Evolutionary conservation across 208 protist genomes (phyloP).

Genomic region (Acanthamoeba healyi): DNA sequence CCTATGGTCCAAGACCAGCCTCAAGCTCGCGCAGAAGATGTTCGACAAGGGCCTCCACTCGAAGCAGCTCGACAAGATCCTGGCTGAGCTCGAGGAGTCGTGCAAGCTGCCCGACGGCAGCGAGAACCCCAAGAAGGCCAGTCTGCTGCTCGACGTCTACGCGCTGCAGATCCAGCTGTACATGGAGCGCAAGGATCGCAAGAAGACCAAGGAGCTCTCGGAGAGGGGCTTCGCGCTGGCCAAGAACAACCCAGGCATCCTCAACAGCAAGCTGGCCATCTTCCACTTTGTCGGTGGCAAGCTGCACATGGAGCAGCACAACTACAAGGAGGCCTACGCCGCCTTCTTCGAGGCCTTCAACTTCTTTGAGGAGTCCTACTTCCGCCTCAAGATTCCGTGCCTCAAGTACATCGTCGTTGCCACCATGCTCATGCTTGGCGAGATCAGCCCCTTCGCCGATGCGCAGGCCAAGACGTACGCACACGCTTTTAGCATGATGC

Average conservation of each 20-base stretch:
- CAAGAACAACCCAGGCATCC: slow-evolving; percentile 92
- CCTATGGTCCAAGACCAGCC: slow-evolving; percentile 94
- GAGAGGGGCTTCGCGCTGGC: slow-evolving; percentile 88
- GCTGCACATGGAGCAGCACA: slow-evolving; percentile 90
- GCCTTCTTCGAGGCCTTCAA: slow-evolving; percentile 95
- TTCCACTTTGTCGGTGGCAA: slow-evolving; percentile 94
- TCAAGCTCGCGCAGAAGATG: slow-evolving; percentile 92
- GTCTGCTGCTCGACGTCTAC: slow-evolving; percentile 92
- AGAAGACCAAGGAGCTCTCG: slow-evolving; percentile 88
- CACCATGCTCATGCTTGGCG: slow-evolving; percentile 92
- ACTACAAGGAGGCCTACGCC: slow-evolving; percentile 94
- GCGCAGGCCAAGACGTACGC: slow-evolving; percentile 94
- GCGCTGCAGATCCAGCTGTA: slow-evolving; percentile 94
- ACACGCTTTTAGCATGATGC: not conserved
- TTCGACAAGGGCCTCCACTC: slow-evolving; percentile 87
- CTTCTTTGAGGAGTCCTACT: slow-evolving; percentile 95
- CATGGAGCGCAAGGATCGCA: slow-evolving; percentile 90
- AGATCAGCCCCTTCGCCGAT: slow-evolving; percentile 95
- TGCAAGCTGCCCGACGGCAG: slow-evolving; percentile 89
- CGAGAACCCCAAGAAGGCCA: slow-evolving; percentile 89
- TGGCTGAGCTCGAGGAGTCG: slow-evolving; percentile 89
- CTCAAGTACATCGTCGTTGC: slow-evolving; percentile 96
- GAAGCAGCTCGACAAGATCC: slow-evolving; percentile 85
- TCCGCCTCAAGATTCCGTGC: slow-evolving; percentile 90
- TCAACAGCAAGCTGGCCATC: slow-evolving; percentile 91